Conservation (phyloP, 768 basidiomycete genomes). For the Termitomyces sp. region DNA sequence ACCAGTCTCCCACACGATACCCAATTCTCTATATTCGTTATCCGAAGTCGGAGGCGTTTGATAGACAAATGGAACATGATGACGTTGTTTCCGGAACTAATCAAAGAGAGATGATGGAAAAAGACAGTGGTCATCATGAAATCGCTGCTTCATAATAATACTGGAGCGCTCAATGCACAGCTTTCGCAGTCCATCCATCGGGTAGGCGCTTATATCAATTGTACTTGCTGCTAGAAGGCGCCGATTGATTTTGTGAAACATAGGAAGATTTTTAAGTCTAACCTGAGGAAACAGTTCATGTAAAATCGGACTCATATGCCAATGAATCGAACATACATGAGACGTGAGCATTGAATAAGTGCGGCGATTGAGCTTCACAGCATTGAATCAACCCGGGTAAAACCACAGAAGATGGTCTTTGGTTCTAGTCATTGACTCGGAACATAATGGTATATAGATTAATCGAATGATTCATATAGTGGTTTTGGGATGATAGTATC, state of each 20-base stretch:
- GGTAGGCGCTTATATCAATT: neutral
- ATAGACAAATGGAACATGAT: neutral
- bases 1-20: too few relatives aligned
- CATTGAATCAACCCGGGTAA: neutral
- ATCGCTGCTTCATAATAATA: neutral
- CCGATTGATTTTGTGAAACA: neutral
- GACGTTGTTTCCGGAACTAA: too few relatives aligned
- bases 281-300: neutral
- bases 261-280: neutral
- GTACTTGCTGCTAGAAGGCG: neutral
- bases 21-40: too few relatives aligned
- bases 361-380: neutral
- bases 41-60: too few relatives aligned
- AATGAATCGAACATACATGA: neutral
- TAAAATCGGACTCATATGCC: neutral
- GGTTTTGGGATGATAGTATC: neutral
- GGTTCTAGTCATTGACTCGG: neutral
- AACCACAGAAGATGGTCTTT: neutral
- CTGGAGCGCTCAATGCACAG: neutral
- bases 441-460: neutral
- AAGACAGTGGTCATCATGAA: neutral
- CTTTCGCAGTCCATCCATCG: neutral
- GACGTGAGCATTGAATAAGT: neutral
- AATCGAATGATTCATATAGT: neutral
- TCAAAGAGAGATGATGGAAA: neutral